Conservation (phyloP, 129 eudicot species). For the Deinandra increscens region DNA sequence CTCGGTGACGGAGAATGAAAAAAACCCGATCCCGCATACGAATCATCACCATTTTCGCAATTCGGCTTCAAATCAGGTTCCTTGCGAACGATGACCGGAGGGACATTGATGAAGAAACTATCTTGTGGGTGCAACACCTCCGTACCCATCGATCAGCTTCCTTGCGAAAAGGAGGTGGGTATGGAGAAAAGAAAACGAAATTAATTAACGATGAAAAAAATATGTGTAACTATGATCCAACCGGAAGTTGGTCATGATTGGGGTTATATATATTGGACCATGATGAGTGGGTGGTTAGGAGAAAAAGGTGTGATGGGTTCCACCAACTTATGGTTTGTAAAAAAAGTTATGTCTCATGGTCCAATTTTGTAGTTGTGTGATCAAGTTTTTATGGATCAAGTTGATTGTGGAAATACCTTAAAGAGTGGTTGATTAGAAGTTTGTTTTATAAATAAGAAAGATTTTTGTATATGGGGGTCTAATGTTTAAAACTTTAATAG, state of each 20-base stretch:
- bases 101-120: conserved; percentile 21
- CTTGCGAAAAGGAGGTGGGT: conserved; percentile 41
- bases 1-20: conserved; percentile 53
- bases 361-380: no score
- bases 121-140: conserved; percentile 44
- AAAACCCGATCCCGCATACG: conserved; percentile 58
- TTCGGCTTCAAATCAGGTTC: conserved; percentile 20
- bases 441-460: no score
- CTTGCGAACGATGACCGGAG: conserved; percentile 22
- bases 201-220: conserved; percentile 14
- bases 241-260: not conserved
- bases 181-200: conserved; percentile 33
- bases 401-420: no score
- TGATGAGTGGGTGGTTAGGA: conserved; percentile 26
- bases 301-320: conserved; percentile 26
- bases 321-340: conserved; percentile 18
- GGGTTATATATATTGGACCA: conserved; percentile 18
- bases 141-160: conserved; percentile 40
- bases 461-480: no score
- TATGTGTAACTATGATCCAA: conserved; percentile 6
- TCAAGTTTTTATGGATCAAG: no score
- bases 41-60: conserved; percentile 29
- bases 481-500: no score
- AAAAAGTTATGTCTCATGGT: not conserved
- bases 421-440: no score